These are phyloP conservation scores for Penicillium crystallinum DNA, from an alignment of 495 filamentous ascomycete genomes.

Conservation along the genomic window DNA sequence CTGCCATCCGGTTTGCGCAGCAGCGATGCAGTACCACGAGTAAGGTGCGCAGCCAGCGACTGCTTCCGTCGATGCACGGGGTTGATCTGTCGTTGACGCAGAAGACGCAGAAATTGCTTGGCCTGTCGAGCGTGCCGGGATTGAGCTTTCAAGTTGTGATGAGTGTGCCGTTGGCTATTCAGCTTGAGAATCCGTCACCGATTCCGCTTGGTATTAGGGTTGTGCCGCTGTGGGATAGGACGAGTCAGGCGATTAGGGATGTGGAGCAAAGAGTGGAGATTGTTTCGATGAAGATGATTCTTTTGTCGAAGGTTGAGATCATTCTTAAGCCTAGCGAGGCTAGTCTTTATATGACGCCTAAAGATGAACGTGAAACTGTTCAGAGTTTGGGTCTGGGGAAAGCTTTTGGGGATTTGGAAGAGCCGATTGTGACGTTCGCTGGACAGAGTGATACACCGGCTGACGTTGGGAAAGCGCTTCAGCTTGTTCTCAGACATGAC, in stretches of 20 bases:
- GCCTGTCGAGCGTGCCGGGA: not conserved
- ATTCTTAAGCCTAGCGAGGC: not conserved
- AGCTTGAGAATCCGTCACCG: not conserved
- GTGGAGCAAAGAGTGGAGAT: not conserved
- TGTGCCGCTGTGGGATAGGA: not conserved
- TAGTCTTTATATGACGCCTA: not conserved
- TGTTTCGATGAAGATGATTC: not conserved
- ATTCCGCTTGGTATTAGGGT: not conserved
- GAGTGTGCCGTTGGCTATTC: not conserved
- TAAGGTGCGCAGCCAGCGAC: not conserved
- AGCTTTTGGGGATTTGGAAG: not conserved
- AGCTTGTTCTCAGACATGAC: not conserved
- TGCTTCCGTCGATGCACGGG: not conserved
- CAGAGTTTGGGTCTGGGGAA: not conserved
- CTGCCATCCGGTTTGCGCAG: not conserved
- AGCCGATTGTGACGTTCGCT: not conserved
- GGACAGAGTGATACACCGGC: not conserved
- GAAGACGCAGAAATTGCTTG: not conserved
- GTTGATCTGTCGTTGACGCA: not conserved
- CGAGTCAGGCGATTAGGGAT: not conserved
- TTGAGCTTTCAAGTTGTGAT: not conserved
- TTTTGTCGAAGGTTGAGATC: not conserved
- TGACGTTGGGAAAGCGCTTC: not conserved
- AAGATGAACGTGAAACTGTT: not conserved
- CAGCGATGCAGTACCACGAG: not conserved